Evolutionary conservation across 2,329 filamentous ascomycete species (phyloP).

Genomic region (Pseudocercospora macadamiae): DNA sequence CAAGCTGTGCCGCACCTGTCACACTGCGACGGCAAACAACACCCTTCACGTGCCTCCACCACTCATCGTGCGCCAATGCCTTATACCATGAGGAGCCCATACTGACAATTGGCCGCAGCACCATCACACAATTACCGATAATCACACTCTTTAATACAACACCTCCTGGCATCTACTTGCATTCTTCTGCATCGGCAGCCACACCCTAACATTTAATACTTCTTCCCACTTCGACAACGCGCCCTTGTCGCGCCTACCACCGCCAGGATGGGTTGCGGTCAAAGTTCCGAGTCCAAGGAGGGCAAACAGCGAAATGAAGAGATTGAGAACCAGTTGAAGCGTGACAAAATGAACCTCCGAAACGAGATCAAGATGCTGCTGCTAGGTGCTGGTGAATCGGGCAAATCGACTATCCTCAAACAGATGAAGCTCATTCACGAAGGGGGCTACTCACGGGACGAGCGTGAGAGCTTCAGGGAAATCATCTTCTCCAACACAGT

Average conservation of each 20-base stretch:
- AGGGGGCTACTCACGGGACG: slow-evolving; percentile 94
- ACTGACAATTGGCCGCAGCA: slow-evolving; percentile 9
- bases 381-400: slow-evolving; percentile 96
- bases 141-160: not conserved
- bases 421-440: slow-evolving; percentile 99
- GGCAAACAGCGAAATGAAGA: slow-evolving; percentile 99
- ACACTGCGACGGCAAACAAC: slow-evolving; percentile 20
- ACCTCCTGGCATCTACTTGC: not conserved
- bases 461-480: slow-evolving; percentile 71
- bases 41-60: slow-evolving; percentile 8
- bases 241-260: slow-evolving; percentile 26
- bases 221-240: slow-evolving; percentile 14
- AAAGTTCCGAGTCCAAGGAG: slow-evolving; percentile 99
- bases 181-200: not conserved
- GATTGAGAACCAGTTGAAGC: slow-evolving; percentile 99
- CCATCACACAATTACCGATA: not conserved
- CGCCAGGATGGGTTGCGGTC: slow-evolving; percentile 96
- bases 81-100: not conserved
- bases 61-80: slow-evolving; percentile 6
- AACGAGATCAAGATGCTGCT: slow-evolving; percentile 99
- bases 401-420: slow-evolving; percentile 92
- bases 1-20: slow-evolving; percentile 11
- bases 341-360: slow-evolving; percentile 97
- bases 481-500: slow-evolving; percentile 74
- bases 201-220: not conserved